Evolutionary conservation across 192 early-diverging fungal species (phyloP).

Genomic region (Pilaira anomala): DNA sequence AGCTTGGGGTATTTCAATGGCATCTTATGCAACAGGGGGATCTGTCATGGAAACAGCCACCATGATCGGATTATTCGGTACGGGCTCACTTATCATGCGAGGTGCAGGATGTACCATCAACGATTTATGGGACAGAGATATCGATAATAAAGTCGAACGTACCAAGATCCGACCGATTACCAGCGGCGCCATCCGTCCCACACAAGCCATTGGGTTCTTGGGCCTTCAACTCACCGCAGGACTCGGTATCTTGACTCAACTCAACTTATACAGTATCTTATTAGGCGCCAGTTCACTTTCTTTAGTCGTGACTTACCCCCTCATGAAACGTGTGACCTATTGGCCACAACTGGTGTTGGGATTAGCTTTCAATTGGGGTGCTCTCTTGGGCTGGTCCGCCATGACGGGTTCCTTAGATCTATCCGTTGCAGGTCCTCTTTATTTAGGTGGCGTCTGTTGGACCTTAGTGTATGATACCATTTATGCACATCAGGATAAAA

Average conservation of each 20-base stretch:
- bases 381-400: conserved; percentile 83
- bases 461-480: conserved; percentile 96
- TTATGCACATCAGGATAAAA: conserved; percentile 96
- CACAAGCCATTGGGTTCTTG: conserved; percentile 73
- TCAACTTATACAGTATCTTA: conserved; percentile 82
- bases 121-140: conserved; percentile 92
- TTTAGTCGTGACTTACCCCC: conserved; percentile 78
- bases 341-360: conserved; percentile 92
- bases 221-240: conserved; percentile 77
- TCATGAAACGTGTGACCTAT: conserved; percentile 95
- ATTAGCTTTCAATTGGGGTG: conserved; percentile 93
- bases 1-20: conserved; percentile 77
- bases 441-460: conserved; percentile 85
- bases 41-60: conserved; percentile 50
- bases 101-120: conserved; percentile 97
- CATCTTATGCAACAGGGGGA: conserved; percentile 55
- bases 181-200: conserved; percentile 63
- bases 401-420: conserved; percentile 67
- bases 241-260: conserved; percentile 80
- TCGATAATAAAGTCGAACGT: conserved; percentile 83
- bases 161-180: conserved; percentile 83
- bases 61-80: conserved; percentile 78
- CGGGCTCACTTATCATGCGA: conserved; percentile 87
- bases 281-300: conserved; percentile 79
- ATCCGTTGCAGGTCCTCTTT: conserved; percentile 75